phyloP scores from a whole-genome alignment of 2,329 filamentous ascomycete genomes.

The Trichoderma endophyticum region DNA sequence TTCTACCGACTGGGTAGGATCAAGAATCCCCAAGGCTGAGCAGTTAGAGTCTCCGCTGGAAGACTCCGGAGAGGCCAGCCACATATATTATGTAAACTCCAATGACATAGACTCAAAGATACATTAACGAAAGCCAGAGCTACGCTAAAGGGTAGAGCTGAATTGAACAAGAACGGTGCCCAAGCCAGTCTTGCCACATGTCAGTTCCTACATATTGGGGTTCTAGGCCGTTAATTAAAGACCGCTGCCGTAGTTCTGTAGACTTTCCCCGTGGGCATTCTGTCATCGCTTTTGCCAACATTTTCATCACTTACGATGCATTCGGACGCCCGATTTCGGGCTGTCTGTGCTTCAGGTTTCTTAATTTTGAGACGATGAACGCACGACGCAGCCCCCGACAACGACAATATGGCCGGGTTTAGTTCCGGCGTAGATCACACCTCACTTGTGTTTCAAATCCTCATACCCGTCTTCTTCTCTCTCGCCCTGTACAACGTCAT shows the following conservation, averaged over 20 bases:
- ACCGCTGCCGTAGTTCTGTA: background rate
- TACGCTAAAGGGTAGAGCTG: background rate
- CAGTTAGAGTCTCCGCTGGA: background rate
- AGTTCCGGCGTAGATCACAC: background rate
- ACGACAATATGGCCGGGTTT: background rate
- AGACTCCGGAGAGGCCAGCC: background rate
- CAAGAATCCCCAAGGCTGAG: background rate
- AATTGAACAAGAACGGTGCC: background rate
- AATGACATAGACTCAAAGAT: background rate
- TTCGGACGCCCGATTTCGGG: background rate
- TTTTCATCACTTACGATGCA: background rate
- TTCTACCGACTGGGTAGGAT: background rate
- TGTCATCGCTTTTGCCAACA: background rate
- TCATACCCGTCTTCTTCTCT: background rate
- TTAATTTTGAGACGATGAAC: background rate
- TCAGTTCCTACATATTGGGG: background rate
- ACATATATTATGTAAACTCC: background rate
- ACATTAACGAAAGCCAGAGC: background rate
- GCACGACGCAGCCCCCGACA: background rate
- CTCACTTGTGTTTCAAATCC: background rate
- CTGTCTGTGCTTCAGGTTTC: background rate
- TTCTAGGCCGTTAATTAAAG: background rate
- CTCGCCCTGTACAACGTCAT: background rate
- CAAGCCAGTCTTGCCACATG: background rate
- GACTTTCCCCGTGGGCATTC: background rate